Percentiles rank a stretch among this genome's conserved stretches.
Conservation (phyloP, 768 basidiomycete genomes). For the Kwoniella bestiolae region DNA sequence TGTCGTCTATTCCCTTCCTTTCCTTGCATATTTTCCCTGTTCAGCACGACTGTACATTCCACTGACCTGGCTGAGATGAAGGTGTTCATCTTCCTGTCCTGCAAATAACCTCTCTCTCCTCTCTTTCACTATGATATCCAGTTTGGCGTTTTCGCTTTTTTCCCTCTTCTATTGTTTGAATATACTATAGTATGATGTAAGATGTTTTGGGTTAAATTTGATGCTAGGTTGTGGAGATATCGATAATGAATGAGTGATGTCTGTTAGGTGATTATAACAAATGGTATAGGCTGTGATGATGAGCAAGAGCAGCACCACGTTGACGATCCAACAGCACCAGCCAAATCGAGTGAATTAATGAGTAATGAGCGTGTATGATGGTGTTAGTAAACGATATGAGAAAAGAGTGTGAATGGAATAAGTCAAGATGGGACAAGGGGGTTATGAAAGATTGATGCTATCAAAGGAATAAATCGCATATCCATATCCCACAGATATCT, state of each 20-base stretch:
- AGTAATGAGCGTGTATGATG: neutral
- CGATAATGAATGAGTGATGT: neutral
- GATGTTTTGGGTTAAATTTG: too few relatives aligned
- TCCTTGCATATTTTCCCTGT: neutral
- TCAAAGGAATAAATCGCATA: neutral
- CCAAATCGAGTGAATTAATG: neutral
- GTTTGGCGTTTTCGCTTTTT: too few relatives aligned
- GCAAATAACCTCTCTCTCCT: too few relatives aligned
- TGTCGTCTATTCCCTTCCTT: too few relatives aligned
- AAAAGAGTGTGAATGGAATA: neutral
- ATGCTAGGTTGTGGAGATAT: neutral
- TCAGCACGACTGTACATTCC: too few relatives aligned
- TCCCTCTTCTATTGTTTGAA: too few relatives aligned
- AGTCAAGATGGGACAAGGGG: neutral
- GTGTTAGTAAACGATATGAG: too few relatives aligned
- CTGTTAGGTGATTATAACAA: too few relatives aligned
- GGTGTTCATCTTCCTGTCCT: constrained; percentile 21
- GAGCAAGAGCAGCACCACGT: neutral
- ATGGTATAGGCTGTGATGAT: too few relatives aligned
- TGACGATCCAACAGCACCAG: neutral
- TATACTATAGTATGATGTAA: too few relatives aligned
- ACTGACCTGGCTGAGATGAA: constrained; percentile 24
- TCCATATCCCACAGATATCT: neutral
- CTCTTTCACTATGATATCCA: too few relatives aligned
- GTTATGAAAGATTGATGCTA: neutral